Percentiles rank a stretch among this genome's conserved stretches.
Conservation (phyloP, 2,329 filamentous ascomycete species). For the Diaporthe nobilis region DNA sequence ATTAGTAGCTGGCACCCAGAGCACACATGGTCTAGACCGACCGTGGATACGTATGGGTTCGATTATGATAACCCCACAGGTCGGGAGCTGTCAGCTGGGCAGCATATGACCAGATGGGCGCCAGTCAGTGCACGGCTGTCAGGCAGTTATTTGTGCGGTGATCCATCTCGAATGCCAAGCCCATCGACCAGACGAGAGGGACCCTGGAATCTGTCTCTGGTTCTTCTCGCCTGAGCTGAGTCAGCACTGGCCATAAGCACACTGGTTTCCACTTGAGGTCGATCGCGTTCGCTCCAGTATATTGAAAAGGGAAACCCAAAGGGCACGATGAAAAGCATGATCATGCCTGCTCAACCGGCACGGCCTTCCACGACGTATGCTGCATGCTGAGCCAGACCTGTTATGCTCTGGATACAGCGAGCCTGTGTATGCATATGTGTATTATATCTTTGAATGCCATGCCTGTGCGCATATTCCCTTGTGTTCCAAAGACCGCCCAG, state of each 20-base stretch:
- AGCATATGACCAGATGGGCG: neutral
- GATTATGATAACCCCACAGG: neutral
- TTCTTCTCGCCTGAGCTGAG: neutral
- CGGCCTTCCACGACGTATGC: neutral
- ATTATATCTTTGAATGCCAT: neutral
- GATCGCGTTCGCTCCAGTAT: neutral
- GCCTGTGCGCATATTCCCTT: too few relatives aligned
- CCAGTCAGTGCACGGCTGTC: neutral
- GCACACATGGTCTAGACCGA: too few relatives aligned
- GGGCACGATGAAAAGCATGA: neutral
- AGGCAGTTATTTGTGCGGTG: neutral
- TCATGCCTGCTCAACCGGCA: neutral
- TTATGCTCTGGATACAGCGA: neutral
- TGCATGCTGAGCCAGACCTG: neutral
- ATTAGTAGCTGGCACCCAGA: neutral
- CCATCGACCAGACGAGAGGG: slow-evolving; percentile 3
- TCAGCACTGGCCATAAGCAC: neutral
- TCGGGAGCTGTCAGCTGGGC: neutral
- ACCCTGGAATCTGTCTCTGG: neutral
- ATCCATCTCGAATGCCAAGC: slow-evolving; percentile 25
- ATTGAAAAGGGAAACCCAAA: neutral
- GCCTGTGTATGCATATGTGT: neutral
- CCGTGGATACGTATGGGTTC: neutral
- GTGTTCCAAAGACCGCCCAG: neutral
- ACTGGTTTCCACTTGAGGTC: neutral